Percentiles rank a stretch among this genome's conserved stretches.
Evolutionary conservation across 164 flowering plant species (phyloP).

Genomic region (Sedum album): DNA sequence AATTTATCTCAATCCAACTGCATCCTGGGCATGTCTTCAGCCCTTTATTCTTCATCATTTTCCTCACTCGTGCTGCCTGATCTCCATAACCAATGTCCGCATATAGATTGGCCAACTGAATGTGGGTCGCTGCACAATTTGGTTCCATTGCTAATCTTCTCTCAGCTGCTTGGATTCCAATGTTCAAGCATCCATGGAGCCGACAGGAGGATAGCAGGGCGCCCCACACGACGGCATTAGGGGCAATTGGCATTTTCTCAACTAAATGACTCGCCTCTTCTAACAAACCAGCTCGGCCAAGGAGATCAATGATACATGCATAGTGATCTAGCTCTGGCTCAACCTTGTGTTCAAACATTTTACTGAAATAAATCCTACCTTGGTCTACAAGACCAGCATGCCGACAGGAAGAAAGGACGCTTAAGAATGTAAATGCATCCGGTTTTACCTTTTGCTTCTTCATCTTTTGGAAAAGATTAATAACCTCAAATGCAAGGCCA

Average conservation of each 20-base stretch:
- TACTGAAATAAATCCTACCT: slow-evolving; percentile 37
- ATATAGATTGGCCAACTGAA: slow-evolving; percentile 54
- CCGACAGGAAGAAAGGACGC: slow-evolving; percentile 57
- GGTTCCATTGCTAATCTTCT: slow-evolving; percentile 44
- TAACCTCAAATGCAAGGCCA: slow-evolving; percentile 41
- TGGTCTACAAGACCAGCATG: slow-evolving; percentile 49
- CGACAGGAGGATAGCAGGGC: slow-evolving; percentile 52
- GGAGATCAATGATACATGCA: slow-evolving; percentile 59
- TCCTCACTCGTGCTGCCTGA: slow-evolving; percentile 37
- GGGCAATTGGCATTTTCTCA: slow-evolving; percentile 40
- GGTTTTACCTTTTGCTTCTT: slow-evolving; percentile 27
- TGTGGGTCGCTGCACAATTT: slow-evolving; percentile 46
- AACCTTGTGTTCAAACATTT: slow-evolving; percentile 41
- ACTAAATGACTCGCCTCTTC: slow-evolving; percentile 44
- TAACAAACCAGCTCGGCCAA: slow-evolving; percentile 53
- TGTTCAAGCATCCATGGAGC: slow-evolving; percentile 34
- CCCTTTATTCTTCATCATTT: too few species aligned
- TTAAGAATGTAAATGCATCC: slow-evolving; percentile 53
- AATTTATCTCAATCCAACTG: slow-evolving; percentile 58
- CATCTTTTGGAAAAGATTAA: slow-evolving; percentile 40
- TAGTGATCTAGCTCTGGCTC: slow-evolving; percentile 51
- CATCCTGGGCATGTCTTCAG: slow-evolving; percentile 47
- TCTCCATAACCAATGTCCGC: slow-evolving; percentile 41
- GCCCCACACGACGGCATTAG: slow-evolving; percentile 69
- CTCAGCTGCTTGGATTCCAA: slow-evolving; percentile 59